Percentiles rank a stretch among this genome's conserved stretches.
These are phyloP conservation scores for Verticillium nubilum DNA, from an alignment of 2,329 filamentous ascomycete genomes.

Conservation along the genomic window DNA sequence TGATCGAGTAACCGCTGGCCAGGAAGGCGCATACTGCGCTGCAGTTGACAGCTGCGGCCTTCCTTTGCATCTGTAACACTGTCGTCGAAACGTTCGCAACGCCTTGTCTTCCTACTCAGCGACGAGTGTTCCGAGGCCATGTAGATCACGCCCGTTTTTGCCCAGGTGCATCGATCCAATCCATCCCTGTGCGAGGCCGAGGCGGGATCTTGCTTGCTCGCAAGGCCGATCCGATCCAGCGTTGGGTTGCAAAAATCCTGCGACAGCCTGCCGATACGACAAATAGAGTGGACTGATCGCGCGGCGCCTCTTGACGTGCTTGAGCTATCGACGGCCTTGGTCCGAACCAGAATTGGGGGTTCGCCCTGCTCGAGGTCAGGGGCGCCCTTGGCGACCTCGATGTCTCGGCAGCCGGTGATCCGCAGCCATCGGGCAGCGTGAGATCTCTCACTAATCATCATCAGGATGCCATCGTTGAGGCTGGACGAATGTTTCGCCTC, in stretches of 20 bases:
- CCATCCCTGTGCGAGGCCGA: neutral
- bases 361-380: neutral
- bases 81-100: neutral
- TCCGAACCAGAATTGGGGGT: neutral
- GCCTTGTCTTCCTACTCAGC: neutral
- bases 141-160: neutral
- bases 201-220: neutral
- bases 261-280: neutral
- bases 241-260: neutral
- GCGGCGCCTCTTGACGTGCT: neutral
- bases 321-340: neutral
- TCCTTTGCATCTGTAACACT: neutral
- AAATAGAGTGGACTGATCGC: neutral
- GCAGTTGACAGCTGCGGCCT: neutral
- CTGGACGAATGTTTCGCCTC: neutral
- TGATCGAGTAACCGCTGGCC: neutral
- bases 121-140: neutral
- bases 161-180: neutral
- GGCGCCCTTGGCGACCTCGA: neutral
- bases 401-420: neutral
- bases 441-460: neutral
- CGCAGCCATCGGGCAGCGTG: neutral
- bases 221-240: neutral
- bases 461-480: neutral
- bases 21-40: neutral